Percentiles rank a stretch among this genome's conserved stretches.
Evolutionary conservation across 495 filamentous ascomycete genomes (phyloP).

Genomic region (Penicillium chermesinum): DNA sequence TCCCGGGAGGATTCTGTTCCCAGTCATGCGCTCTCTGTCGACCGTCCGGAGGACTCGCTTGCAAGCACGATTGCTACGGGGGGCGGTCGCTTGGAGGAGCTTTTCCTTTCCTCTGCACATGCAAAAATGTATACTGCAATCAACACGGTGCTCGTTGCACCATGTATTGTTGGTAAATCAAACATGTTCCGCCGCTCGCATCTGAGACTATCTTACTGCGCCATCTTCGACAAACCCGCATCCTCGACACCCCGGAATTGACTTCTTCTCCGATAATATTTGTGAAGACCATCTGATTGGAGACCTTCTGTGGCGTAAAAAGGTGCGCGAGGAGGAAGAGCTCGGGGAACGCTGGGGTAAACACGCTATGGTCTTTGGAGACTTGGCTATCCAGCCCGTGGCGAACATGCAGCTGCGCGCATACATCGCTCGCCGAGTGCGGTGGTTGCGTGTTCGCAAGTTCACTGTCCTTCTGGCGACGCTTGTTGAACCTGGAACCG

Average conservation of each 20-base stretch:
- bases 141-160: slow-evolving; percentile 85
- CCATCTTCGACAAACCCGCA: slow-evolving; percentile 28
- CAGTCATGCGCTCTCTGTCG: slow-evolving; percentile 6
- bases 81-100: slow-evolving; percentile 87
- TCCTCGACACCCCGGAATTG: slow-evolving; percentile 60
- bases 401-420: slow-evolving; percentile 70
- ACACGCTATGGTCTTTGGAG: slow-evolving; percentile 77
- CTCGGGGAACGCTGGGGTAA: slow-evolving; percentile 55
- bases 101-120: slow-evolving; percentile 90
- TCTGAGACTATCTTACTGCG: slow-evolving; percentile 70
- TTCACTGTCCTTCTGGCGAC: slow-evolving; percentile 89
- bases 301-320: slow-evolving; percentile 75
- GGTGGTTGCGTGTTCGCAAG: slow-evolving; percentile 92
- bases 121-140: slow-evolving; percentile 98
- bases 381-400: slow-evolving; percentile 87
- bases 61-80: slow-evolving; percentile 34
- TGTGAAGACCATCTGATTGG: slow-evolving; percentile 98
- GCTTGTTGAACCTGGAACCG: slow-evolving; percentile 89
- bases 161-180: slow-evolving; percentile 93
- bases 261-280: slow-evolving; percentile 92
- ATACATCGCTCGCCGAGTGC: slow-evolving; percentile 76
- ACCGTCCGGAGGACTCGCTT: slow-evolving; percentile 21
- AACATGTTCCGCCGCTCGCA: slow-evolving; percentile 97
- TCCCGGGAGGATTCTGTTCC: slow-evolving; percentile 10
- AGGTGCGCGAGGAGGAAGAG: slow-evolving; percentile 41